phyloP scores from a whole-genome alignment of 139 green algal genomes.

The Klebsormidium nitens region DNA sequence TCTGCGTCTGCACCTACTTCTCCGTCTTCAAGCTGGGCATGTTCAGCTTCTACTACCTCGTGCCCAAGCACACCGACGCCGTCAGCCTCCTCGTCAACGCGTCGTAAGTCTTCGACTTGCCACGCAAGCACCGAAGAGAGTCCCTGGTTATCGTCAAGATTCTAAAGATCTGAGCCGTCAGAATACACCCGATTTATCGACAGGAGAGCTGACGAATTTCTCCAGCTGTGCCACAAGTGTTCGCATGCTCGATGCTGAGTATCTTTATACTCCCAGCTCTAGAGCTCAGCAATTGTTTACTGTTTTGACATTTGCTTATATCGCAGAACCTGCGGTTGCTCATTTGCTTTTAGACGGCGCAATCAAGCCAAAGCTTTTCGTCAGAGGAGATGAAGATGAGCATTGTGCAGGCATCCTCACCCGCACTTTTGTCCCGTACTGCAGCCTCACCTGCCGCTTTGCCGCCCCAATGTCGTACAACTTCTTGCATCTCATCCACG shows the following conservation, averaged over 20 bases:
- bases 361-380: not conserved
- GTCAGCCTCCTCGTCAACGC: slow-evolving; percentile 61
- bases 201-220: not conserved
- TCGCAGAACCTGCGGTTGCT: not conserved
- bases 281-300: too few species aligned
- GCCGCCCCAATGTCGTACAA: slow-evolving; percentile 90
- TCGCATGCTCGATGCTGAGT: not conserved
- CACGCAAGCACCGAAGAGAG: not conserved
- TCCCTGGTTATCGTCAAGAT: slow-evolving; percentile 5
- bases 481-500: slow-evolving; percentile 68
- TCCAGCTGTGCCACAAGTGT: not conserved
- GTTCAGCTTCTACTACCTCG: slow-evolving; percentile 71
- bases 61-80: slow-evolving; percentile 58
- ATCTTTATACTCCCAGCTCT: too few species aligned
- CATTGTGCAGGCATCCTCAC: slow-evolving; percentile 47
- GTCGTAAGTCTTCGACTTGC: slow-evolving; percentile 33
- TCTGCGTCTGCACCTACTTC: slow-evolving; percentile 82
- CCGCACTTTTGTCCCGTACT: not conserved
- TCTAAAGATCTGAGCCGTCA: slow-evolving; percentile 1
- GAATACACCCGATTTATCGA: not conserved
- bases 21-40: slow-evolving; percentile 78
- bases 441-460: slow-evolving; percentile 76
- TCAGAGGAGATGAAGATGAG: not conserved
- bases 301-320: too few species aligned
- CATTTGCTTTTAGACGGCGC: not conserved